phyloP scores from a whole-genome alignment of 2,329 filamentous ascomycete genomes.

The Chaetomiaceae sp. region DNA sequence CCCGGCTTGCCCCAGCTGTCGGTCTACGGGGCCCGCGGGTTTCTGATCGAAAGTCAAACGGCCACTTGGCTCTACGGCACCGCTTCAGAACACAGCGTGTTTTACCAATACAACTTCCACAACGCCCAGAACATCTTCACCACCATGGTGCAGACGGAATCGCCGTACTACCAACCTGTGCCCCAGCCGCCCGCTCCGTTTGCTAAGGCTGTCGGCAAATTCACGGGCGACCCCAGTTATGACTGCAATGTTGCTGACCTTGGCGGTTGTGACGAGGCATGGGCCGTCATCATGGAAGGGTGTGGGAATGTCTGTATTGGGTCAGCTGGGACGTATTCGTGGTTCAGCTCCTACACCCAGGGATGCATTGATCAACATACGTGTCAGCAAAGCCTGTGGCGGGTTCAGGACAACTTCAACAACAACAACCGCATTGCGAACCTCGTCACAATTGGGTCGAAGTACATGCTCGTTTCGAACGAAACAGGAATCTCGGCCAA shows the following conservation, averaged over 20 bases:
- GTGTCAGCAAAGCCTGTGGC: conserved; percentile 15
- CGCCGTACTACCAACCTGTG: conserved; percentile 26
- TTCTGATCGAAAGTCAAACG: conserved; percentile 24
- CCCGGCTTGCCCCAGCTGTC: neutral
- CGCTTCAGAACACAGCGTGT: conserved; percentile 41
- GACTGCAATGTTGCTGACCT: too few species aligned
- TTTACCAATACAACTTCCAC: conserved; percentile 44
- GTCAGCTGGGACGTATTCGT: too few species aligned
- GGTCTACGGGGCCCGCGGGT: conserved; percentile 27
- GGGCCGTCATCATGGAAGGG: too few species aligned
- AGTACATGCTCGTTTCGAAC: conserved; percentile 6
- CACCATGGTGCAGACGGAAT: conserved; percentile 37
- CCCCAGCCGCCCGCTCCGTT: conserved; percentile 23
- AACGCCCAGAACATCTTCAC: conserved; percentile 42
- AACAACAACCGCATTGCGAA: conserved; percentile 14
- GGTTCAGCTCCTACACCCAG: too few species aligned
- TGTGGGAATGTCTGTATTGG: too few species aligned
- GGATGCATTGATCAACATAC: conserved; percentile 3
- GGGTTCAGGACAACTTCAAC: conserved; percentile 8
- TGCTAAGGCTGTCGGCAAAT: conserved; percentile 2
- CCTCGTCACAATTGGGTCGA: conserved; percentile 18
- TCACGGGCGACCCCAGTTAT: conserved; percentile 1
- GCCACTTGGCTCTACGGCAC: conserved; percentile 34
- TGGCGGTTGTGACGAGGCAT: too few species aligned
- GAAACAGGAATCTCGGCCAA: conserved; percentile 4